phyloP scores from a whole-genome alignment of 2,329 filamentous ascomycete species.

The Akanthomyces uredinophilus region DNA sequence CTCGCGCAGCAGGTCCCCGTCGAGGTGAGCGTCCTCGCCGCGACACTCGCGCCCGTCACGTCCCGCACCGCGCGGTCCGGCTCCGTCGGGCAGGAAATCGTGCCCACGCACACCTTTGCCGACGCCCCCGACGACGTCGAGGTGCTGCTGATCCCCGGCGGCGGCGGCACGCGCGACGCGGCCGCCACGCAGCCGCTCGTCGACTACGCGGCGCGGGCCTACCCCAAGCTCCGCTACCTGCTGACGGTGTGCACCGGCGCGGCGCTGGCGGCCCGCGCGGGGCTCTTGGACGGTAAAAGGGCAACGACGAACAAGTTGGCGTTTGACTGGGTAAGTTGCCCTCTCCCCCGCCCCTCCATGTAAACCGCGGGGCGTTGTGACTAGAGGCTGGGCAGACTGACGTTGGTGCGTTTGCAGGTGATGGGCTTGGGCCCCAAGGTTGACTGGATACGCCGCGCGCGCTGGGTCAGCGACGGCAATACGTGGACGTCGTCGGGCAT shows the following conservation, averaged over 20 bases:
- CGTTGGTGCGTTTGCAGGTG: constrained; percentile 23
- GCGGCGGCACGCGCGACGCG: constrained; percentile 26
- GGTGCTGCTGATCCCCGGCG: constrained; percentile 36
- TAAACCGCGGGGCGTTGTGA: background rate
- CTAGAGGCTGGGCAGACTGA: no score
- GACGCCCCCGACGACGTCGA: constrained; percentile 30
- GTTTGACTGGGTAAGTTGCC: constrained; percentile 34
- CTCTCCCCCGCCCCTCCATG: no score
- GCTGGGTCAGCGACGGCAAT: constrained; percentile 57
- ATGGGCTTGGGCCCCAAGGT: constrained; percentile 38
- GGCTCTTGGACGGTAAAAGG: constrained; percentile 48
- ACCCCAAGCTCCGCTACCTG: constrained; percentile 42
- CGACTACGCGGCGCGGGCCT: constrained; percentile 39
- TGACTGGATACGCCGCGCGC: constrained; percentile 50
- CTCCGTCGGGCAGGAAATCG: constrained; percentile 26
- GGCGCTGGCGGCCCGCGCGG: constrained; percentile 47
- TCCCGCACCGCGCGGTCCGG: constrained; percentile 18
- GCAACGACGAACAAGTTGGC: constrained; percentile 58
- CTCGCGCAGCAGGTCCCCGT: constrained; percentile 23
- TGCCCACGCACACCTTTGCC: constrained; percentile 34
- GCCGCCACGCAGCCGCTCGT: constrained; percentile 22
- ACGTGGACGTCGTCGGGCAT: constrained; percentile 59
- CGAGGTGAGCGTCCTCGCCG: constrained; percentile 24
- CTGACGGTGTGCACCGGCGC: constrained; percentile 61
- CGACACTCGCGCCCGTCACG: constrained; percentile 26